Conservation (phyloP, 2,329 filamentous ascomycete genomes). For the Colletotrichum karsti region DNA sequence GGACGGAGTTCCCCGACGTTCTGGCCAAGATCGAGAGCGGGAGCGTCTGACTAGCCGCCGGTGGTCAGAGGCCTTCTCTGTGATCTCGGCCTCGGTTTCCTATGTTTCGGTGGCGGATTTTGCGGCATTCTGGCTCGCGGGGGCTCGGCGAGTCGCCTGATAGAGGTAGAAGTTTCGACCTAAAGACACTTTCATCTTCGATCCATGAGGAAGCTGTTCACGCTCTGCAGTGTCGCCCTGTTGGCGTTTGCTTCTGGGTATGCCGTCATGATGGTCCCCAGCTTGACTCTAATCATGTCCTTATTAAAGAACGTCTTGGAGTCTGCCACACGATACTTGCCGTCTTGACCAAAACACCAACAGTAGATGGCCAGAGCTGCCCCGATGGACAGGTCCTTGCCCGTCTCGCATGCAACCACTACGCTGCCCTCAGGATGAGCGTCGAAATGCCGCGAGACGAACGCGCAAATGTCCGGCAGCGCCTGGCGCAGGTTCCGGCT, state of each 20-base stretch:
- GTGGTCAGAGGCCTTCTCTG: slow-evolving; percentile 10
- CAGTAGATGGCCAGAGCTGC: slow-evolving; percentile 81
- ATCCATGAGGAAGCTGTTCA: slow-evolving; percentile 89
- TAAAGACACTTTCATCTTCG: slow-evolving; percentile 34
- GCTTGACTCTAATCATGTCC: slow-evolving; percentile 75
- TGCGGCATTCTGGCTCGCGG: background rate
- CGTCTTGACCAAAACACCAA: slow-evolving; percentile 73
- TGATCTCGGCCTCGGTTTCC: background rate
- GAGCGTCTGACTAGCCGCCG: slow-evolving; percentile 31
- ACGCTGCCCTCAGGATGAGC: slow-evolving; percentile 34
- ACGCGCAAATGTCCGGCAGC: slow-evolving; percentile 68
- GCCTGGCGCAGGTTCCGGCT: slow-evolving; percentile 83
- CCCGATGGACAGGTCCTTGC: slow-evolving; percentile 83
- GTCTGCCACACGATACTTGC: slow-evolving; percentile 45
- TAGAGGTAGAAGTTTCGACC: background rate
- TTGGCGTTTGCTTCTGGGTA: slow-evolving; percentile 86
- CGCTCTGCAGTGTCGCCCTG: slow-evolving; percentile 85
- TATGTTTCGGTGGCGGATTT: background rate
- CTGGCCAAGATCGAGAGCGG: slow-evolving; percentile 50
- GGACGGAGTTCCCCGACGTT: slow-evolving; percentile 61
- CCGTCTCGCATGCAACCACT: slow-evolving; percentile 77
- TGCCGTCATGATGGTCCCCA: slow-evolving; percentile 84
- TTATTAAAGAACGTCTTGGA: slow-evolving; percentile 67
- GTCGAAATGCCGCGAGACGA: slow-evolving; percentile 54
- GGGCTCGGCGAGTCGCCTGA: background rate